Evolutionary conservation across 345 rosid species (phyloP), one percentile per base, ranked within the genome.

Genomic region (Zanthoxylum bungeanum): DNA sequence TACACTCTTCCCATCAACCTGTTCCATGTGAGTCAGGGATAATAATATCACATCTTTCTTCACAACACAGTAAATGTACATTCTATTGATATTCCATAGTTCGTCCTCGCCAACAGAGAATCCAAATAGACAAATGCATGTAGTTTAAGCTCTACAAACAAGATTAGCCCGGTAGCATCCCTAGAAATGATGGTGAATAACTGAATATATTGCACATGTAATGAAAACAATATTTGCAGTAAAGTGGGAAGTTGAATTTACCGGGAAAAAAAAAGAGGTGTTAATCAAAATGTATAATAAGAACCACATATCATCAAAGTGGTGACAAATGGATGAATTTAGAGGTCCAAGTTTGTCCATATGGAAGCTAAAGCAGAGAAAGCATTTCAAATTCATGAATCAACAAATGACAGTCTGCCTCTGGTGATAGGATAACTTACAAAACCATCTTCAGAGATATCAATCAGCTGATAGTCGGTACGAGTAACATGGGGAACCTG

Each of bases 371-470:
- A 44, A 14, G 49, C 49, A 56, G 2, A 56, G 60, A 4, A 56
- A 27, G 3, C 28, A 56, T 62, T 40, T 30, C n/a, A 6, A 63
- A 44, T 25, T 63, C 51, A 25, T 7, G 22, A 16, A 21, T 22
- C 19, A 70, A 36, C 6, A 25, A 56, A 36, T 2, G 21, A 30
- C 52, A 53, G 46, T 12, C 28, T 16, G 30, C 22, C 52, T 30
- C 11, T 16, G 27, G 11, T 46, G 50, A 31, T 11, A 55, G 60
- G 27, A 9, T 25, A 16, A 73, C 95, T 83, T 81, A 89, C 94
- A 82, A 89, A 89, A n/a, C 94, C 94, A 79, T 89, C 94, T 72
- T 87, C 90, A 74, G 91, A 83, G 64, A 89, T 89, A 73, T 87
- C 93, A 73, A 89, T 87, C 72, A 87, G 82, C 84, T 89, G 91